Evolutionary conservation across 495 filamentous ascomycete genomes (phyloP), one percentile per base, ranked within the genome.

Genomic region (Aspergillus egyptiacus): DNA sequence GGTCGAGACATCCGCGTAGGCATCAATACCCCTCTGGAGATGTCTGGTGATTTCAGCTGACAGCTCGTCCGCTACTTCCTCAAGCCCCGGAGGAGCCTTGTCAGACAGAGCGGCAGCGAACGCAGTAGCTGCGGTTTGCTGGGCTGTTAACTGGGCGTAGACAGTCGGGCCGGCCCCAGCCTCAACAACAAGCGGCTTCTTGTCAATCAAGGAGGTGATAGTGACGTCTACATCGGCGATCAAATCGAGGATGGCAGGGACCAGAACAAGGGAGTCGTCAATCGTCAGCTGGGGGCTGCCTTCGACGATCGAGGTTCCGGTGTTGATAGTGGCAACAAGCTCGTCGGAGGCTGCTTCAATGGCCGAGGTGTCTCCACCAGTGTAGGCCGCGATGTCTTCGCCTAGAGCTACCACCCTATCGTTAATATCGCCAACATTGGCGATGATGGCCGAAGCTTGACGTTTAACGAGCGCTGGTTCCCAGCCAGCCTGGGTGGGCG

Each of bases 111-210:
- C 56, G 13, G 57, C 55, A 9, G 69, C 58, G 20, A 72, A 60
- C 20, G 31, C 40, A 37, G 63, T 54, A 42, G 66, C 62, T 19
- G 67, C 69, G 47, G 48, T 44, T 15, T 59, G 57, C 45, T 68
- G 60, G 13, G 57, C 41, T n/a, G 52, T 35, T 25, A 72, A 57
- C 15, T 56, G 45, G 11, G 34, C 36, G 23, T 65, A 54, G 37
- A 71, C 51, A 6, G 34, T 32, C 2, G 46, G 46, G 41, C 66
- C 71, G 10, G 61, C 42, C 27, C 56, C 55, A 25, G 67, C 63
- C n/a, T 61, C 48, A 38, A 63, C 63, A 43, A 73, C 62, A 20
- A 57, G 32, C 14, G 33, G 18, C 56, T 70, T 71, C 63, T 71
- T 70, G 38, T 42, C 38, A 41, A 59, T 56, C 33, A 73, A 45